A percentile compares a stretch with the other conserved stretches of the same genome.
These are phyloP conservation scores for Aspergillus kassunensis DNA, from an alignment of 495 filamentous ascomycete genomes.

Conservation along the genomic window DNA sequence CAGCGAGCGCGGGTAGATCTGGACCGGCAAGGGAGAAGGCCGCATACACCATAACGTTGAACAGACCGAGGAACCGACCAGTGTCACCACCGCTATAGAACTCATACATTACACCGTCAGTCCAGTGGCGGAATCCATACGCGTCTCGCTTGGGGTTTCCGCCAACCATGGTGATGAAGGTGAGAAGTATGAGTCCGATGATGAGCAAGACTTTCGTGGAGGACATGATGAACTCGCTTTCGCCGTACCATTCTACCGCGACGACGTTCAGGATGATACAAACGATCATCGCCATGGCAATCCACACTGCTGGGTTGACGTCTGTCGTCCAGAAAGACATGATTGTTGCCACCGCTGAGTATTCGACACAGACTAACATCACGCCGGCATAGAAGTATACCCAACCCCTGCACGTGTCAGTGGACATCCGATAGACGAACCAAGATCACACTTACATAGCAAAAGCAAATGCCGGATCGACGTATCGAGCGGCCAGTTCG, in stretches of 20 bases:
- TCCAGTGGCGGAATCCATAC: conserved; percentile 70
- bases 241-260: conserved; percentile 65
- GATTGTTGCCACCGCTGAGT: conserved; percentile 63
- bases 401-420: conserved; percentile 31
- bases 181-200: conserved; percentile 63
- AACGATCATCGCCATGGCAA: conserved; percentile 64
- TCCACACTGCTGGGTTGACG: conserved; percentile 57
- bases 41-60: conserved; percentile 42
- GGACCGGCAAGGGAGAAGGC: conserved; percentile 51
- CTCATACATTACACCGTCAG: conserved; percentile 31
- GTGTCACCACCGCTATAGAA: conserved; percentile 29
- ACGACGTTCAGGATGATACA: conserved; percentile 64
- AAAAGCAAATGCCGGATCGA: conserved; percentile 68
- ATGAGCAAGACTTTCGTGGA: conserved; percentile 73
- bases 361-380: conserved; percentile 59
- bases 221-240: conserved; percentile 71
- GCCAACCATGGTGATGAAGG: conserved; percentile 66
- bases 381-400: conserved; percentile 35
- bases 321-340: conserved; percentile 64
- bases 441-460: conserved; percentile 39
- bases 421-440: not conserved
- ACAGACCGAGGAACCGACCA: conserved; percentile 40
- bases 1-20: conserved; percentile 73
- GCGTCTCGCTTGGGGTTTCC: conserved; percentile 58
- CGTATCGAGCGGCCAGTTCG: conserved; percentile 64